Conservation (phyloP, 2,329 filamentous ascomycete genomes). For the Colletotrichum somersetense region DNA sequence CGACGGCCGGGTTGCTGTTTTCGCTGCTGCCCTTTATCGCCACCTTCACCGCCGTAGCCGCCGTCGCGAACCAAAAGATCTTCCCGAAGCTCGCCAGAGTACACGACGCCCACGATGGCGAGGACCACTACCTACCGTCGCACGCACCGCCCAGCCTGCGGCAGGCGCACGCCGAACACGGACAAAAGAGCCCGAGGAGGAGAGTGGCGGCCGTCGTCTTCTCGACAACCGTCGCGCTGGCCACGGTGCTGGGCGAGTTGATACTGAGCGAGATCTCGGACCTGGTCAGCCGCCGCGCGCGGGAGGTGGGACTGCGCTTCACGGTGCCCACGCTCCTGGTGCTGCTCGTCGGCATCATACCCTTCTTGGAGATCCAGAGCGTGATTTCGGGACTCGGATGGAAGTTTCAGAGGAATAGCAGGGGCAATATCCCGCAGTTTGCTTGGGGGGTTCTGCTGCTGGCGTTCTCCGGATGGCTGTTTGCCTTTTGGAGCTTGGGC, state of each 20-base stretch:
- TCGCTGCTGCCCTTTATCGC: slow-evolving; percentile 78
- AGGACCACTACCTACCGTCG: slow-evolving; percentile 72
- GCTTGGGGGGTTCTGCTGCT: slow-evolving; percentile 74
- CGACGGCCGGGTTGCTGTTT: slow-evolving; percentile 61
- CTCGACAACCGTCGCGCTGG: slow-evolving; percentile 80
- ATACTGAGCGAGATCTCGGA: slow-evolving; percentile 89
- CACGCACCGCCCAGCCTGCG: slow-evolving; percentile 71
- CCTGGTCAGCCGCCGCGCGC: slow-evolving; percentile 75
- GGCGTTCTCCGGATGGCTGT: slow-evolving; percentile 77
- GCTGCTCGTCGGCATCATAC: slow-evolving; percentile 80
- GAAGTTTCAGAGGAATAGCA: slow-evolving; percentile 70
- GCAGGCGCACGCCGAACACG: slow-evolving; percentile 70
- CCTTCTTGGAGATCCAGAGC: slow-evolving; percentile 82
- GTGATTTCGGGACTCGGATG: slow-evolving; percentile 70
- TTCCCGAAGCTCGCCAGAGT: slow-evolving; percentile 78
- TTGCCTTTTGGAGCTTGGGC: slow-evolving; percentile 82
- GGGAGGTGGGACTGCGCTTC: slow-evolving; percentile 75
- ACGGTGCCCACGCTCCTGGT: slow-evolving; percentile 80
- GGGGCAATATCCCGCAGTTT: slow-evolving; percentile 67
- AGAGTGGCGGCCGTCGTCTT: slow-evolving; percentile 75
- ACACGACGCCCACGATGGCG: slow-evolving; percentile 64
- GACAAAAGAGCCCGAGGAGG: slow-evolving; percentile 63
- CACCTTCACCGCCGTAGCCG: slow-evolving; percentile 74
- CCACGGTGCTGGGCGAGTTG: slow-evolving; percentile 82
- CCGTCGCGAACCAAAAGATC: slow-evolving; percentile 74